phyloP scores from a whole-genome alignment of 139 green algal genomes.

The Ettlia oleoabundans region DNA sequence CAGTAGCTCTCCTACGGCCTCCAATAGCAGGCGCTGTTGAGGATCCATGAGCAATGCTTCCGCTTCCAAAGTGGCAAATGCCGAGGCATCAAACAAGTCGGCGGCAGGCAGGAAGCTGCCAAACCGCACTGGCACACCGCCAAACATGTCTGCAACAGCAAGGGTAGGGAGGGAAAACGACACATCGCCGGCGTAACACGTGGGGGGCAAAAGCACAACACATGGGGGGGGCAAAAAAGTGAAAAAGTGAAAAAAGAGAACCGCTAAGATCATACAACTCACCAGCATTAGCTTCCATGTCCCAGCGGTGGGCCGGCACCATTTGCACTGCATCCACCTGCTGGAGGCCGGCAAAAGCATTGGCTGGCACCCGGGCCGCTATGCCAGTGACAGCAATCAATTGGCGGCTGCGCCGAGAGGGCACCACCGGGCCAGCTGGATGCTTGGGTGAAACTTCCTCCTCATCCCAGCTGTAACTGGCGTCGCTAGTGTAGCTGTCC shows the following conservation, averaged over 20 bases:
- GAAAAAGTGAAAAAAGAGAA: not conserved
- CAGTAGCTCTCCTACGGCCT: slow-evolving; percentile 51
- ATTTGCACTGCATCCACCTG: slow-evolving; percentile 33
- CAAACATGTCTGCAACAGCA: slow-evolving; percentile 7
- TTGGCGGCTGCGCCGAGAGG: not conserved
- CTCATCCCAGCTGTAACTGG: slow-evolving; percentile 6
- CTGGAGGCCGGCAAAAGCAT: slow-evolving; percentile 22
- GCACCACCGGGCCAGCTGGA: too few species aligned
- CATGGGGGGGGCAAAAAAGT: not conserved
- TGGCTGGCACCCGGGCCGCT: not conserved
- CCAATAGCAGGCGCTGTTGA: slow-evolving; percentile 86
- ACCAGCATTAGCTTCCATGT: slow-evolving; percentile 23
- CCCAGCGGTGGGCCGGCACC: slow-evolving; percentile 32
- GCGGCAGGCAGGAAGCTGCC: slow-evolving; percentile 43
- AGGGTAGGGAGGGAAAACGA: not conserved
- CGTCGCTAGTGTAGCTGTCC: not conserved
- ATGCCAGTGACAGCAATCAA: slow-evolving; percentile 5
- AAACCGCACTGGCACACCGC: slow-evolving; percentile 48
- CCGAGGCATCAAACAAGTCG: slow-evolving; percentile 62
- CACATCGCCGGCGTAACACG: too few species aligned
- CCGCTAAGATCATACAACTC: not conserved
- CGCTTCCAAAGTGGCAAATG: slow-evolving; percentile 56
- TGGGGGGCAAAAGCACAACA: too few species aligned
- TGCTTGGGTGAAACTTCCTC: not conserved
- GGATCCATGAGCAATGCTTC: slow-evolving; percentile 79